Evolutionary conservation across 805 yeast species (phyloP).

Genomic region (Sugiyamaella qingdaonensis): DNA sequence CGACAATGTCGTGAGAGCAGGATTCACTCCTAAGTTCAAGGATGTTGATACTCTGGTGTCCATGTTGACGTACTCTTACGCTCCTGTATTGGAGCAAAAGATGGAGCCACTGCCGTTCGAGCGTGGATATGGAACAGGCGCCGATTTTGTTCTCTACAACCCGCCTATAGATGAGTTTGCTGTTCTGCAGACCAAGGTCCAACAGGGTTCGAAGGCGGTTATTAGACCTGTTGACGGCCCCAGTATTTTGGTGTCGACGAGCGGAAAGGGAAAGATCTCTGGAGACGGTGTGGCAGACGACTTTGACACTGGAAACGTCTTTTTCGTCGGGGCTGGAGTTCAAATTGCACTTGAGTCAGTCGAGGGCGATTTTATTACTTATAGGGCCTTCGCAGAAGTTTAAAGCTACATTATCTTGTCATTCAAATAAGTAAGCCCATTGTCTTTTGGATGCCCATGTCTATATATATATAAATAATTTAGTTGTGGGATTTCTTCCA

Average conservation of each 20-base stretch:
- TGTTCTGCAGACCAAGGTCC: constrained; percentile 71
- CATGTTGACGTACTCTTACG: constrained; percentile 86
- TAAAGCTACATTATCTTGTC: not conserved
- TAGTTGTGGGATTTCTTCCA: constrained; percentile 50
- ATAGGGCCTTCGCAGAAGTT: constrained; percentile 65
- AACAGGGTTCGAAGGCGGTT: constrained; percentile 47
- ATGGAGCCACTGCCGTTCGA: constrained; percentile 62
- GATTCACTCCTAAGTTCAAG: constrained; percentile 98
- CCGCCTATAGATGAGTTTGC: constrained; percentile 98
- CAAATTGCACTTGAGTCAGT: constrained; percentile 49
- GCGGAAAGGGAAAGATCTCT: constrained; percentile 64
- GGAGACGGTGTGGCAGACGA: constrained; percentile 36
- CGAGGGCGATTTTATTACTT: constrained; percentile 56
- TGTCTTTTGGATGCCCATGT: not conserved
- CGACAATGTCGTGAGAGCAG: constrained; percentile 97
- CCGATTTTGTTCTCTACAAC: constrained; percentile 52
- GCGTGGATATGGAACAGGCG: constrained; percentile 32
- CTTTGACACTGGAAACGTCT: constrained; percentile 72
- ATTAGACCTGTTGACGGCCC: constrained; percentile 76
- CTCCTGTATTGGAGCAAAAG: constrained; percentile 88
- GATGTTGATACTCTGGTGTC: constrained; percentile 86
- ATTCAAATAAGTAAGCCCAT: not conserved
- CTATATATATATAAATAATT: not conserved
- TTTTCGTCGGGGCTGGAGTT: constrained; percentile 75
- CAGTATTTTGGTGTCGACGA: constrained; percentile 76